These are phyloP conservation scores for Macrophomina pseudophaseolina DNA, from an alignment of 2,329 filamentous ascomycete species.

Conservation along the genomic window DNA sequence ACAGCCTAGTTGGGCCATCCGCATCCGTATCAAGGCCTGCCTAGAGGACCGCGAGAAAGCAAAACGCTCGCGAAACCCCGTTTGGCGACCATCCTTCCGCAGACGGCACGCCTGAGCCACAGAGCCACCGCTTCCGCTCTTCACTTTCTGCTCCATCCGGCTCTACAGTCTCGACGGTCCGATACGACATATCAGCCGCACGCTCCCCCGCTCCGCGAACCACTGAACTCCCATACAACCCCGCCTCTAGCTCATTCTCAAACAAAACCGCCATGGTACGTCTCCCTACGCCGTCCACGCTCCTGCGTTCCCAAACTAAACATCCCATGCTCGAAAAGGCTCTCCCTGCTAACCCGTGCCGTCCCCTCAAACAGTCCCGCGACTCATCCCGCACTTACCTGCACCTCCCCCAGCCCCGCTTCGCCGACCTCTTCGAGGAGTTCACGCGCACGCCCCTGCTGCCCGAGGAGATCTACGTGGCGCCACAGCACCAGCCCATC, in stretches of 20 bases:
- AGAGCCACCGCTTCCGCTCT: not conserved
- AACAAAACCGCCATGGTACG: not conserved
- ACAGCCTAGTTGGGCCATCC: slow-evolving; percentile 24
- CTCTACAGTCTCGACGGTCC: not conserved
- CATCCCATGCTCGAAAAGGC: not conserved
- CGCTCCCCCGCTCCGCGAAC: not conserved
- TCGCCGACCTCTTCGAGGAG: slow-evolving; percentile 77
- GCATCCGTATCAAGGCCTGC: slow-evolving; percentile 19
- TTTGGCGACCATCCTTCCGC: slow-evolving; percentile 7
- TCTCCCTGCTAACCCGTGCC: slow-evolving; percentile 23
- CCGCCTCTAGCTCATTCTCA: not conserved
- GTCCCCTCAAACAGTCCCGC: slow-evolving; percentile 57
- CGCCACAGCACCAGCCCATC: slow-evolving; percentile 76
- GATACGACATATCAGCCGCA: not conserved
- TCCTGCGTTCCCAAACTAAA: not conserved
- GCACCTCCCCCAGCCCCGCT: slow-evolving; percentile 73
- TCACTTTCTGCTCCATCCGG: not conserved
- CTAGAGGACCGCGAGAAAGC: slow-evolving; percentile 22
- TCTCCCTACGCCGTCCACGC: not conserved
- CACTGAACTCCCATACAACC: not conserved
- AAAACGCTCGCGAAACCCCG: slow-evolving; percentile 16
- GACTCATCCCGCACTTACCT: slow-evolving; percentile 77
- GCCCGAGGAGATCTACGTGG: slow-evolving; percentile 80
- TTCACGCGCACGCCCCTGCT: slow-evolving; percentile 50
- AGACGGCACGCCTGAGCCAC: slow-evolving; percentile 4